Base-by-base conservation (phyloP, 225 moss, liverwort and hornwort genomes). In the Physcomitrellopsis africana region DNA sequence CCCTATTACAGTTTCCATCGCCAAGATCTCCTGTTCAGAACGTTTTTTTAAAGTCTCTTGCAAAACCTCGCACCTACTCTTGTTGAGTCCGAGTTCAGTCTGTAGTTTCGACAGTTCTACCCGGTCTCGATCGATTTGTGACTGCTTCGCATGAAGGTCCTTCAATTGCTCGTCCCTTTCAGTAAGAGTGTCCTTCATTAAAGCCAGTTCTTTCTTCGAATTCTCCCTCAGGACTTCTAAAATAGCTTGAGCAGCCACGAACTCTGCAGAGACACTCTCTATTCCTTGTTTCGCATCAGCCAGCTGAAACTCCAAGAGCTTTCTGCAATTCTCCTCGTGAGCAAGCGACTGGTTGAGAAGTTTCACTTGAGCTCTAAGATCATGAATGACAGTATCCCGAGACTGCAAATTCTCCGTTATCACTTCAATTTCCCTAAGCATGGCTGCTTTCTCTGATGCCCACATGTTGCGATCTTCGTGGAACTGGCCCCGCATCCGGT, bases 241-340 rank as follows among this genome's bases (percentile, higher is more conserved):
- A 26, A 86, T 79, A 49, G 87, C 85, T 75, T 89, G 87, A 20
- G 78, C 83, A 55, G 81, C 83, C 27, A 85, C 60, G 23, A 61
- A 86, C 24, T 92, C 89, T 12, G 78, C 80, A 37, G 91, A 86
- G 43, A 85, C 88, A 44, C 76, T 85, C 72, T 89, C 89, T 70
- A 85, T 70, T 8, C 89, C 88, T 65, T 78, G 79, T 73, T 85
- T 80, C 17, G 85, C 83, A 78, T 88, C 88, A 29, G 80, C 72
- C 49, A 85, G 81, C 77, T 93, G 81, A 73, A 91, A 76, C 68
- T 93, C 91, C 22, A 95, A 48, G 13, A 85, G 86, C 78, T 91
- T 95, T 41, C 91, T 81, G 44, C 89, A 87, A 68, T 87, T 91
- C 76, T 91, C 88, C 80, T 93, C 95, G 17, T 89, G 88, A 49